Percentiles rank a stretch among this genome's conserved stretches.
phyloP scores from a whole-genome alignment of 306 rosid genomes.

The Trifolium fragiferum region DNA sequence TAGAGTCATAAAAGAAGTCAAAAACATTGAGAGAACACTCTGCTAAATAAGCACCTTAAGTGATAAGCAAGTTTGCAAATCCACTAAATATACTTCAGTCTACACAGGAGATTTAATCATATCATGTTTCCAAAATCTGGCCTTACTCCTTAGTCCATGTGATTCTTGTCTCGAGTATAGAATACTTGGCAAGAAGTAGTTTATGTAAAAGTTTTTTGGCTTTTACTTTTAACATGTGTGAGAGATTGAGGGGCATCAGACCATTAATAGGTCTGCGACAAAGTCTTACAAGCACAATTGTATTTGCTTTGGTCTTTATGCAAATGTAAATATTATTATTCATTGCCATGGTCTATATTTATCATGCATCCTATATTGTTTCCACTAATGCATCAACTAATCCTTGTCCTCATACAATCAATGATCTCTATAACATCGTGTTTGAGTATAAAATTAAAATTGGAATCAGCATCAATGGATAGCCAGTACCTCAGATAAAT shows the following conservation, averaged over 20 bases:
- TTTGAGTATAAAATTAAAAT: not conserved
- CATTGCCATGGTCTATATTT: not conserved
- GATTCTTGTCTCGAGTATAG: not conserved
- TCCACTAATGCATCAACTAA: slow-evolving; percentile 17
- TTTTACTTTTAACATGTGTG: not conserved
- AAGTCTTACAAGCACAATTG: not conserved
- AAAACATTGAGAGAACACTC: slow-evolving; percentile 16
- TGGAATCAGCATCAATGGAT: slow-evolving; percentile 8
- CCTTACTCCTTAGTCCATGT: not conserved
- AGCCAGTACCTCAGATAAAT: slow-evolving; percentile 28
- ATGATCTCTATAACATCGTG: not conserved
- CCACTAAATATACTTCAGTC: not conserved
- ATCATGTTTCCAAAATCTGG: slow-evolving; percentile 25
- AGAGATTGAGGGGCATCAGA: not conserved
- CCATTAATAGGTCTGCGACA: not conserved
- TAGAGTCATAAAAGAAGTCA: not conserved
- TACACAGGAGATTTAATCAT: not conserved
- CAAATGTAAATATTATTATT: not conserved
- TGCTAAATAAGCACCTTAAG: slow-evolving; percentile 18
- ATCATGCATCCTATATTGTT: slow-evolving; percentile 6
- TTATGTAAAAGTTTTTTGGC: not conserved
- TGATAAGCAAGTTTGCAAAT: not conserved
- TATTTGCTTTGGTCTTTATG: not conserved
- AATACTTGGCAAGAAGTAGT: not conserved
- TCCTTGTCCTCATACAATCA: slow-evolving; percentile 5